Base-by-base conservation (phyloP, 1,284 basidiomycete genomes). In the Sporisorium scitamineum region DNA sequence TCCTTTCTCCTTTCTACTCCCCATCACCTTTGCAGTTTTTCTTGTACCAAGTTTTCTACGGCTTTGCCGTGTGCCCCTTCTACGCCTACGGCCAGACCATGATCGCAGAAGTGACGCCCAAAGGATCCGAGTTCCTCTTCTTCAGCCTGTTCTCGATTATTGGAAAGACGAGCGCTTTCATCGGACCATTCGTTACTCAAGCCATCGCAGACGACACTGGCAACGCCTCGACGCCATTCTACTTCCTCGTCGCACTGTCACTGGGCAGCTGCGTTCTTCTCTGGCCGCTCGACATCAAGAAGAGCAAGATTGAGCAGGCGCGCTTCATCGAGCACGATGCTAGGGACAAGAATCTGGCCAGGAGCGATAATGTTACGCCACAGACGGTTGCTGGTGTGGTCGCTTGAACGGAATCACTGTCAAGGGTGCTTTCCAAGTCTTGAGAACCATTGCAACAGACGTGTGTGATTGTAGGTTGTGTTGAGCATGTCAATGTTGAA, bases 1-100 rank as follows among this genome's bases (percentile, higher is more conserved):
- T 42, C 18, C 24, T 26, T 45, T 26, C 22, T 24, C 26, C 29
- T 50, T 29, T 37, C 11, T 47, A 14, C 39, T 47, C 27, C 10
- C 41, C n/a, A 16, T 10, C 5, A n/a, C n/a, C n/a, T n/a, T n/a
- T 16, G 16, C n/a, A 57, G 57, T 39, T 54, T 9, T 71, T 41
- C 5, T 1, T 6, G 14, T 59, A 61, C 54, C 54, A 70, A 50
- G 66, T 62, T 27, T 65, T 52, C 61, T 80, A 52, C 51, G 61
- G 53, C 6, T n/a, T 53, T 0, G 93, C 93, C 85, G 93, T 94
- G 85, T 93, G 92, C 9, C 93, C 93, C 0, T 94, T 93, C 87
- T 94, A 92, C 81, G 91, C 93, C 0, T 92, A 91, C 81, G 89
- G 91, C 20, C 92, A 93, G 86, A 93, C 93, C 0, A 92, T 93